Conservation (phyloP, 306 rosid species). For the Vigna radiata region DNA sequence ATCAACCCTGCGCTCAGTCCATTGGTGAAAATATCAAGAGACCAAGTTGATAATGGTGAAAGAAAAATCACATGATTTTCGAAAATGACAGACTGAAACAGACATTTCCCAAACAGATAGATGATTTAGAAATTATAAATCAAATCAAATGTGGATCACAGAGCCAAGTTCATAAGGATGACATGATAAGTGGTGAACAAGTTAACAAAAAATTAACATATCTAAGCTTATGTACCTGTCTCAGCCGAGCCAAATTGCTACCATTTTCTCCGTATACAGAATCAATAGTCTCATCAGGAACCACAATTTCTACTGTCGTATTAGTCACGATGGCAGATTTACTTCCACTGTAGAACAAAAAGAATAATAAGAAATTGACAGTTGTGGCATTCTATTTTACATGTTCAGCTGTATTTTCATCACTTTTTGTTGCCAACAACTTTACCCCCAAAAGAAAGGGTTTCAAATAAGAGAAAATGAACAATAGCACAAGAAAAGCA, state of each 20-base stretch:
- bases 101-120: background rate
- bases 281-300: conserved; percentile 86
- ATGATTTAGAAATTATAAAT: conserved; percentile 19
- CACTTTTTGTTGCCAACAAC: conserved; percentile 9
- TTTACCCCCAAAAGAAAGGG: conserved; percentile 17
- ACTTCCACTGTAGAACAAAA: conserved; percentile 69
- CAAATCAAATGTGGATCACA: conserved; percentile 14
- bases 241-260: conserved; percentile 79
- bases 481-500: conserved; percentile 21
- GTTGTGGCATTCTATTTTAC: conserved; percentile 11
- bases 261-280: conserved; percentile 92
- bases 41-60: background rate
- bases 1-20: background rate
- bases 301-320: conserved; percentile 88
- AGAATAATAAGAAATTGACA: conserved; percentile 23
- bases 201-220: conserved; percentile 5
- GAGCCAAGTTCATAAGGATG: conserved; percentile 5
- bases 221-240: conserved; percentile 68
- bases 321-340: conserved; percentile 93
- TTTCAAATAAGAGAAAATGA: conserved; percentile 35
- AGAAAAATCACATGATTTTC: background rate
- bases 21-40: background rate
- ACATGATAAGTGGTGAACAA: conserved; percentile 24
- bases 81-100: background rate
- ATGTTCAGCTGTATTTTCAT: conserved; percentile 27